Evolutionary conservation across 1,284 basidiomycete genomes (phyloP), one percentile per base, ranked within the genome.

Genomic region (Microbotryum saponariae): DNA sequence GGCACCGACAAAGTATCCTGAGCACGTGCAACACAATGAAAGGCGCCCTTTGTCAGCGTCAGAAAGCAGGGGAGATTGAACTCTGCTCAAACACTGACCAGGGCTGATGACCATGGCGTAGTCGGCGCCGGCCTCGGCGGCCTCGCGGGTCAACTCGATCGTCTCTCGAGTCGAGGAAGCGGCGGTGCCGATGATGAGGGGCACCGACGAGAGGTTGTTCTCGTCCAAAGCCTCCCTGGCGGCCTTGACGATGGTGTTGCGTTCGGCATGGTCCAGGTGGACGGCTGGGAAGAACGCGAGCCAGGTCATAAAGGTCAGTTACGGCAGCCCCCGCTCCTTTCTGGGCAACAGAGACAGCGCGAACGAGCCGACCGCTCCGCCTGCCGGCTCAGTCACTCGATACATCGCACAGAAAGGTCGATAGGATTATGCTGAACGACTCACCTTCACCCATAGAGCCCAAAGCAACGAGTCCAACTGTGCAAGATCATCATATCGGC

Each of bases 151-250:
- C 47, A 93, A 80, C 73, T 86, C 81, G 74, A 88, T 87, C 27
- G 89, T 91, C 74, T 92, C 89, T 21, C 83, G 79, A 0, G 89
- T 86, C 1, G 88, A 89, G 61, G 75, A 76, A 2, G 85, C 86
- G 4, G 91, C 90, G 2, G 89, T 91, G 1, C 91, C 91, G 10
- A 87, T 90, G 62, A 94, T 85, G 54, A 96, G 81, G 12, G 87
- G 77, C 31, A 84, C 80, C 48, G 85, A 76, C 51, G 81, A 72
- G 73, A 88, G 87, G 0, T 52, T 86, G 62, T 86, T 83, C 58
- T 81, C 79, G 73, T 91, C 83, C 25, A 94, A 81, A 0, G 86
- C 88, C 58, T 84, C 76, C 42, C 89, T 82, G 0, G 88, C 86
- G 27, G 86, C 76, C 23, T 77, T 72, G 64, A 90, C 85, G 33